Evolutionary conservation across 495 filamentous ascomycete species (phyloP), one percentile per base, ranked within the genome.

Genomic region (Daldinia loculata): DNA sequence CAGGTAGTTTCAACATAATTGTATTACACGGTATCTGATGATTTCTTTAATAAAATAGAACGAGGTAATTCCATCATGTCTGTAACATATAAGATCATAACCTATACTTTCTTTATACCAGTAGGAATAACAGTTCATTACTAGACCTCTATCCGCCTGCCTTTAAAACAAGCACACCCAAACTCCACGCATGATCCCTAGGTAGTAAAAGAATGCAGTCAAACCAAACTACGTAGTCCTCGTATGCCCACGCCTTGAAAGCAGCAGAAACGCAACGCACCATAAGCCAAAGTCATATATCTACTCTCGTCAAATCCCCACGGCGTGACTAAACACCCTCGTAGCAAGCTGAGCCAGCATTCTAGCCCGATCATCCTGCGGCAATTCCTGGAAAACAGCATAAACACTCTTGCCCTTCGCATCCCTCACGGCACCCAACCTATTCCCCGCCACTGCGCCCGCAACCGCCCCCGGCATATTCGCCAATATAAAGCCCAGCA

Each of bases 391-490:
- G 71, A 95, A 98, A 26, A 97, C 95, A 48, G 88, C 86, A 82
- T 96, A 98, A 22, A 99, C 96, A 81, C 92, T 95, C 89, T 98
- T 97, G 9, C 95, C 95, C 80, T 89, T 91, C 15, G 91, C 87
- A 83, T 99, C 95, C 45, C 95, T 84, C 4, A 99, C 87, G 4
- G 92, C 92, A 12, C 95, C 95, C 7, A 99, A 77, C 57, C 93
- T 82, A 77, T 97, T 98, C 36, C 95, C 95, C 4, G 95, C 95
- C 22, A 97, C 94, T 1, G 93, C 94, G 4, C 95, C 95, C 15
- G 95, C 96, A 22, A 98, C 67, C 61, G 93, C 87, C 0, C 95
- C 95, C 0, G 95, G 93, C 19, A 97, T 85, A 75, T 97, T 98
- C 6, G 89, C 95, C 3, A 97, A 87, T 71, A 99, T 99, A 73